phyloP scores from a whole-genome alignment of 495 filamentous ascomycete species.

The Terfezia claveryi region DNA sequence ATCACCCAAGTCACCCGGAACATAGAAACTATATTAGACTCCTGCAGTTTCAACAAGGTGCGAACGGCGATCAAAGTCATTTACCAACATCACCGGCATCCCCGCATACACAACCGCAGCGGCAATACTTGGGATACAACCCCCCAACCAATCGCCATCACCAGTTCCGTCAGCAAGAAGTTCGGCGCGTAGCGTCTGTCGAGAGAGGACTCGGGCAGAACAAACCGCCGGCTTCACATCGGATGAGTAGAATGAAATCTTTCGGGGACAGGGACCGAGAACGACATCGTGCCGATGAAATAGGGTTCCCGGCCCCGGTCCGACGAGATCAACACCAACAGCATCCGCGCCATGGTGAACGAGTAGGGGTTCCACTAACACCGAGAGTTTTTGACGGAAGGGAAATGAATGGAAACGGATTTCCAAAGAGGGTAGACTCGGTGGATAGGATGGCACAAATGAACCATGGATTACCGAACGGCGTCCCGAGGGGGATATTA shows the following conservation, averaged over 20 bases:
- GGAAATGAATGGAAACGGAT: background rate
- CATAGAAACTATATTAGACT: background rate
- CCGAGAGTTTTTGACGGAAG: no score
- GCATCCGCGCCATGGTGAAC: background rate
- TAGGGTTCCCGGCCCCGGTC: background rate
- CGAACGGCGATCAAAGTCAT: background rate
- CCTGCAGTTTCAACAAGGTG: background rate
- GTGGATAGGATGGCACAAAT: background rate
- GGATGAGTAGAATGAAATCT: background rate
- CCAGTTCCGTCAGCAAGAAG: background rate
- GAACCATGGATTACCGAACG: background rate
- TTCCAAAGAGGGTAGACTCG: background rate
- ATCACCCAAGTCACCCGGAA: background rate
- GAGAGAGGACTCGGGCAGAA: background rate
- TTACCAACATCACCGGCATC: background rate
- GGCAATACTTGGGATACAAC: background rate
- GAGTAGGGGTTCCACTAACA: background rate
- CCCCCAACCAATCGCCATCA: background rate
- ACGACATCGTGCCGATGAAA: background rate
- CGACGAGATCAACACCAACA: background rate
- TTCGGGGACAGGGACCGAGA: background rate
- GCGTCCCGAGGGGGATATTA: background rate
- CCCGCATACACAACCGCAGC: background rate
- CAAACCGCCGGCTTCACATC: background rate
- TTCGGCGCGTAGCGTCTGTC: background rate